Evolutionary conservation across 331 rosid genomes (phyloP), one percentile per base, ranked within the genome.

Genomic region (Quercus lobata): DNA sequence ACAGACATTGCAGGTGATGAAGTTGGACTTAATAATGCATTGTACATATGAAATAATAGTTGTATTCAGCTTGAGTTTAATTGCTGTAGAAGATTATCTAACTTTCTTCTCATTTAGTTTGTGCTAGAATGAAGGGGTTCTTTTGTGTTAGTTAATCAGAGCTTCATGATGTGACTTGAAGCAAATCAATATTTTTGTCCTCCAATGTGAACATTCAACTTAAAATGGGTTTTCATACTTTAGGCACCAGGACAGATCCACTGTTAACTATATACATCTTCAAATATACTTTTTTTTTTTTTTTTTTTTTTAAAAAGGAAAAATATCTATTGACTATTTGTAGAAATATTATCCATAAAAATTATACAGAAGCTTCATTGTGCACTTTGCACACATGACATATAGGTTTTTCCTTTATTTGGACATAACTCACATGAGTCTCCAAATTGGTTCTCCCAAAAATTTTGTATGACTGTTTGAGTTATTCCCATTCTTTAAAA

Each of bases 1-100:
- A 71, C 90, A 83, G 79, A 81, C 92, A 66, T 73, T 88, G 65
- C 92, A 90, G 98, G 97, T 93, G 74, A 72, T 53, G 86, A 72
- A 44, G 22, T 84, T 30, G 15, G 52, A 35, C 56, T 66, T 75
- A 66, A 58, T 80, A 29, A 5, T n/a, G 19, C 25, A 1, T 35
- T 22, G 22, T 55, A 6, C 57, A 25, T 69, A 53, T 3, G 63
- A 57, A 41, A 21, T 34, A 24, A 69, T 58, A 22, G 22, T 71
- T 70, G 56, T 30, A 14, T 27, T 46, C 62, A 69, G 12, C 25
- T 62, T 46, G 11, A 1, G 72, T 68, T 21, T 34, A 19, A 68
- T 32, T 66, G 27, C n/a, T 29, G 72, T 32, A 34, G 52, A 32
- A 32, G 27, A 68, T 34, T 68, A 9, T 19, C 27, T 7, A 68